These are phyloP conservation scores for Rubia tinctorum DNA, from an alignment of 305 asterid species.

Conservation along the genomic window DNA sequence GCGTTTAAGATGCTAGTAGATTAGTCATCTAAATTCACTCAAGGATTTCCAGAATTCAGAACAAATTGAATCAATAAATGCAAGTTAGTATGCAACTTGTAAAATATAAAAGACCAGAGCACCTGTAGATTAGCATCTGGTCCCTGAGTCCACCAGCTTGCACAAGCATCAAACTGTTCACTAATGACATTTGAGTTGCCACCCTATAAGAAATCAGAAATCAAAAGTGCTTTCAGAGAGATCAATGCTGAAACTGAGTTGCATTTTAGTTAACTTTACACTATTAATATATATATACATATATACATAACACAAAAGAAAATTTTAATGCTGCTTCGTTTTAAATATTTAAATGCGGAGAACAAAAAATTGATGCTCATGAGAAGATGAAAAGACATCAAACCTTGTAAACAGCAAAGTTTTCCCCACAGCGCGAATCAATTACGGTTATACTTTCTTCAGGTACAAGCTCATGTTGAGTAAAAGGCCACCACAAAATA, in stretches of 20 bases:
- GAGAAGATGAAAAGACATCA: constrained; percentile 9
- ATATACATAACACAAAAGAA: background rate
- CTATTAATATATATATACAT: background rate
- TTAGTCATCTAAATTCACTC: background rate
- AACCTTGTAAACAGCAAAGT: constrained; percentile 84
- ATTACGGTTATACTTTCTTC: constrained; percentile 77
- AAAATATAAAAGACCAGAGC: constrained; percentile 16
- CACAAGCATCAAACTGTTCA: constrained; percentile 96
- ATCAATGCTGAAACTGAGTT: background rate
- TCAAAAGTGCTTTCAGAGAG: constrained; percentile 14
- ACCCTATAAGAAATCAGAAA: constrained; percentile 30
- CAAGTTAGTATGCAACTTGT: constrained; percentile 5
- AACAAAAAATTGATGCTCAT: background rate
- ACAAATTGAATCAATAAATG: background rate
- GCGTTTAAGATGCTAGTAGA: background rate
- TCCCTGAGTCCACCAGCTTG: constrained; percentile 99
- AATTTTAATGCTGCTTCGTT: background rate
- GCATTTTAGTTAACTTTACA: background rate
- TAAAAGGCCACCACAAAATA: constrained; percentile 98
- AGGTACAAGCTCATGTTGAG: constrained; percentile 87
- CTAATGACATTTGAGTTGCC: constrained; percentile 46
- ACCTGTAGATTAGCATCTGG: constrained; percentile 92
- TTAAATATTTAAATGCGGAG: background rate
- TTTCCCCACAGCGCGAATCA: constrained; percentile 98
- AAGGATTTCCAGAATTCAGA: background rate